These are phyloP conservation scores for Hymenoscyphus infarciens DNA, from an alignment of 2,329 filamentous ascomycete species.

Conservation along the genomic window DNA sequence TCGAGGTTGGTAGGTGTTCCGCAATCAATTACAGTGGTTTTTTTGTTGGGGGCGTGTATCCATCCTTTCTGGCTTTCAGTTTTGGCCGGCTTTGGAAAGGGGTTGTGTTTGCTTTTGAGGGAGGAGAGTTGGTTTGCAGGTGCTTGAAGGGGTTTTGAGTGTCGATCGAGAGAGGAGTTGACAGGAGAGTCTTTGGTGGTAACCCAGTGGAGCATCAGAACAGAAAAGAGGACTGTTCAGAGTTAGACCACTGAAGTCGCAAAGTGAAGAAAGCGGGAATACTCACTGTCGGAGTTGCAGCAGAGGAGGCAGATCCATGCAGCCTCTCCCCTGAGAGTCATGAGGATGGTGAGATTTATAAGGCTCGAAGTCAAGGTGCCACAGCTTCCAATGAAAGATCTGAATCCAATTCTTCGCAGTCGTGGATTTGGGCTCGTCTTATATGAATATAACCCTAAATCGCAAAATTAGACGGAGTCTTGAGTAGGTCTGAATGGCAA, in stretches of 20 bases:
- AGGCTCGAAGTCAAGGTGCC: conserved; percentile 19
- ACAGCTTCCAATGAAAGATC: conserved; percentile 46
- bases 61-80: not conserved
- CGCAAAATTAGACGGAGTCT: not conserved
- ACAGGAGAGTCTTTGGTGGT: conserved; percentile 36
- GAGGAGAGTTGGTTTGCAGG: not conserved
- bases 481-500: not conserved
- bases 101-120: not conserved
- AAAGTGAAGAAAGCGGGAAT: conserved; percentile 12
- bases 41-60: not conserved
- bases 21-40: not conserved
- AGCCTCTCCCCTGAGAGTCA: conserved; percentile 56
- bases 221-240: conserved; percentile 51
- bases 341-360: conserved; percentile 56
- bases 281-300: conserved; percentile 53
- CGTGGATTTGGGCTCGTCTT: conserved; percentile 42
- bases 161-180: not conserved
- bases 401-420: conserved; percentile 50
- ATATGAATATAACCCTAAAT: conserved; percentile 51
- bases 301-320: conserved; percentile 64
- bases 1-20: not conserved
- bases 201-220: conserved; percentile 58
- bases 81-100: not conserved
- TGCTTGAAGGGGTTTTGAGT: not conserved
- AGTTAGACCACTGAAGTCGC: conserved; percentile 22